These are phyloP conservation scores for Lablab purpureus DNA, from an alignment of 306 rosid genomes.

Conservation along the genomic window DNA sequence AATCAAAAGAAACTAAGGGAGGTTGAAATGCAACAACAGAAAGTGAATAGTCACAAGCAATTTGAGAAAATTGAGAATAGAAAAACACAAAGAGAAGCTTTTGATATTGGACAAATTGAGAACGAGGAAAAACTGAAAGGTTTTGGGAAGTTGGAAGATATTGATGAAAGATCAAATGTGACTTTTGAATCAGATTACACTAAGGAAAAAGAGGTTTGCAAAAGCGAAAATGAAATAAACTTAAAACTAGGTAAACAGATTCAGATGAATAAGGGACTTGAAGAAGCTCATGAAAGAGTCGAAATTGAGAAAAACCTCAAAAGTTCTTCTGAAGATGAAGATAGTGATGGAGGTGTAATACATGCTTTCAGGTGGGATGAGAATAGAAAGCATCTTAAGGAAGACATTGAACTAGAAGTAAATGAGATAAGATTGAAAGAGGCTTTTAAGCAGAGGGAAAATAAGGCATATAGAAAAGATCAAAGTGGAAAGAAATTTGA, in stretches of 20 bases:
- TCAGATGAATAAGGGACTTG: not conserved
- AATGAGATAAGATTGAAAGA: not conserved
- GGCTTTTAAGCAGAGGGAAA: not conserved
- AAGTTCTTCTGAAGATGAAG: not conserved
- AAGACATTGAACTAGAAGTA: conserved; percentile 2
- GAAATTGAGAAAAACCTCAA: conserved; percentile 2
- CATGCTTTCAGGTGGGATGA: not conserved
- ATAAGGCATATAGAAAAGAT: not conserved
- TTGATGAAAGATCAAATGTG: not conserved
- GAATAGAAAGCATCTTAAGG: not conserved
- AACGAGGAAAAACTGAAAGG: not conserved
- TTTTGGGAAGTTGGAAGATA: not conserved
- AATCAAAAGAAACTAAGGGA: conserved; percentile 14
- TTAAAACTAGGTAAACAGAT: not conserved
- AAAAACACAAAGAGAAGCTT: not conserved
- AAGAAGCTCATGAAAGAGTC: conserved; percentile 9
- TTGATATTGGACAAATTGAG: not conserved
- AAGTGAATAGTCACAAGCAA: not conserved
- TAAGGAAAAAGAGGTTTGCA: not conserved
- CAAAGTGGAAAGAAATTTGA: not conserved
- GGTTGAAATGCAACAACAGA: conserved; percentile 1
- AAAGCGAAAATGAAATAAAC: not conserved
- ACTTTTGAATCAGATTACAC: not conserved
- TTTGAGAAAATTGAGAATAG: not conserved
- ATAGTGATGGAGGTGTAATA: not conserved